Evolutionary conservation across 2,329 filamentous ascomycete species (phyloP).

Genomic region (Fusarium odoratissimum): DNA sequence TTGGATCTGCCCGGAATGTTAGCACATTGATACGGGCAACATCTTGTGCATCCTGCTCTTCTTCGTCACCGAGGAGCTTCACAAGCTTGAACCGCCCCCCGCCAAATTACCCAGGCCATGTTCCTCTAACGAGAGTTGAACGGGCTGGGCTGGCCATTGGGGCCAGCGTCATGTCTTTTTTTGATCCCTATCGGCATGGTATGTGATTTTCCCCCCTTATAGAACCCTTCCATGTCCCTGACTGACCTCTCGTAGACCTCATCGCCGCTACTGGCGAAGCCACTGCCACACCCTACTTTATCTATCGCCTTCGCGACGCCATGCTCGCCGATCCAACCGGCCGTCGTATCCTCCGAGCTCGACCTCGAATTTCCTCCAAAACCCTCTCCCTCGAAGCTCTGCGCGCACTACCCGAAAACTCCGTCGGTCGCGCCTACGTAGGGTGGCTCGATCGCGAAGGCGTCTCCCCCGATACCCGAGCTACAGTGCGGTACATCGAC

Average conservation of each 20-base stretch:
- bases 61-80: slow-evolving; percentile 60
- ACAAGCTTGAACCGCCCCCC: slow-evolving; percentile 86
- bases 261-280: slow-evolving; percentile 95
- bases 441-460: slow-evolving; percentile 94
- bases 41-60: slow-evolving; percentile 36
- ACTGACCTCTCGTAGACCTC: slow-evolving; percentile 71
- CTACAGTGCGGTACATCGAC: slow-evolving; percentile 88
- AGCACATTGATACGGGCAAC: slow-evolving; percentile 28
- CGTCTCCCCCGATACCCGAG: slow-evolving; percentile 90
- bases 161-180: slow-evolving; percentile 70
- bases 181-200: slow-evolving; percentile 86
- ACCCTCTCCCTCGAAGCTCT: slow-evolving; percentile 74
- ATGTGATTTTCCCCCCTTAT: no score
- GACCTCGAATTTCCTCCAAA: slow-evolving; percentile 87
- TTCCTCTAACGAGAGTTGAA: slow-evolving; percentile 85
- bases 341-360: slow-evolving; percentile 88
- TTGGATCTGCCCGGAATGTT: slow-evolving; percentile 22
- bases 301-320: slow-evolving; percentile 87
- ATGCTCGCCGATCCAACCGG: slow-evolving; percentile 90
- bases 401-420: slow-evolving; percentile 76
- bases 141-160: slow-evolving; percentile 76
- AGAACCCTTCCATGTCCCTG: no score
- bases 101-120: slow-evolving; percentile 91
- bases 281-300: slow-evolving; percentile 94
- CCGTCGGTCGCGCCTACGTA: slow-evolving; percentile 84